Evolutionary conservation across 371 early-diverging fungal genomes (phyloP), one percentile per base, ranked within the genome.

Genomic region (Dipsacomyces acuminosporus): DNA sequence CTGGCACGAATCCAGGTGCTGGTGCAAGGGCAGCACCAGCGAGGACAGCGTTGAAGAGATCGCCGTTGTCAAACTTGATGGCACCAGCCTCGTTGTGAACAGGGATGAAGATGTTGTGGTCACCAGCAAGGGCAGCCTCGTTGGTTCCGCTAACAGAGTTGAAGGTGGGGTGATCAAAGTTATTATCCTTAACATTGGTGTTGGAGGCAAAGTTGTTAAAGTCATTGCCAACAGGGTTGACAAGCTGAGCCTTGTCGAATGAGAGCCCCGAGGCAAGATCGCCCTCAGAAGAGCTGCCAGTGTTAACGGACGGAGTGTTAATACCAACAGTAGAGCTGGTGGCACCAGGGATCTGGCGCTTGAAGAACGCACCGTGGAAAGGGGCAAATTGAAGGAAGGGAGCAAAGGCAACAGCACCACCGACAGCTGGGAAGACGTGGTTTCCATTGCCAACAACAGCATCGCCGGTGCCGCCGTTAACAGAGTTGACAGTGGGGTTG

Each of bases 31-130:
- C n/a, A n/a, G 19, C 38, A 1, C 51, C 54, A 19, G 48, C 64
- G 43, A 63, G 25, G 1, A 62, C 64, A 6, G 64, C 56, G 18
- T 56, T 21, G 6, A 65, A 8, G n/a, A 67, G 49, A 21, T 44
- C 64, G 15, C 67, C 59, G 59, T 67, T 67, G 22, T 67, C 64
- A n/a, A 67, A 41, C 50, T 67, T 65, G 24, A 67, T 67, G 14
- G 67, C 65, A 15, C 51, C 67, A 2, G 45, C 40, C 50, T 64
- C 54, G 46, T 67, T 67, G 21, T 22, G 56, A 8, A 67, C 67
- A 0, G 58, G 65, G 17, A 67, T 47, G 22, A 67, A 58, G 9
- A 58, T 46, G 38, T 59, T 54, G 51, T 46, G 40, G 59, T 67
- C 51, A 2, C 67, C 67, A n/a, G 67, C 49, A 7, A 64, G 9